phyloP scores from a whole-genome alignment of 169 alveolate species.

The Eimeria necatrix region DNA sequence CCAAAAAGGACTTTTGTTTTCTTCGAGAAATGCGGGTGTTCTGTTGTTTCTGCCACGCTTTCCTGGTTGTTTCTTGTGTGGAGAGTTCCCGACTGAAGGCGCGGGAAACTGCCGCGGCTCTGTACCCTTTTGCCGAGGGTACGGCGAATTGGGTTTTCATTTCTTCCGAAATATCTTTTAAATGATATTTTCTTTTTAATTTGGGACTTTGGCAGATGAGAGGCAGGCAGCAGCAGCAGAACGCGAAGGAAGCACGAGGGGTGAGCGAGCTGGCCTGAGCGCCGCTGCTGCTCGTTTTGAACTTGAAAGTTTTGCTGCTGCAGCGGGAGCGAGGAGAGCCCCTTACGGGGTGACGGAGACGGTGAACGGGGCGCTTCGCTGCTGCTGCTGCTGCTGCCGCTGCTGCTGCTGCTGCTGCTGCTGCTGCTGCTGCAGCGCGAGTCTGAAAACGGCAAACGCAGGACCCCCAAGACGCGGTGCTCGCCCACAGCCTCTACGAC shows the following conservation, averaged over 20 bases:
- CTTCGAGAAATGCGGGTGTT: background rate
- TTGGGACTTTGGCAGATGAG: background rate
- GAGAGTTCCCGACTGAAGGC: conserved; percentile 10
- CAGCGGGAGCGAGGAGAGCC: conserved; percentile 57
- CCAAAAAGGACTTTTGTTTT: background rate
- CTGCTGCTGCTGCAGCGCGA: too few relatives aligned
- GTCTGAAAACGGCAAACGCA: background rate
- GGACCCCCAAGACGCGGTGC: conserved; percentile 41
- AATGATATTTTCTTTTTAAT: background rate
- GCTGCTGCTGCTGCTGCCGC: background rate
- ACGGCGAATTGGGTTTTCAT: background rate
- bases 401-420: background rate
- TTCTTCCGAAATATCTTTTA: background rate
- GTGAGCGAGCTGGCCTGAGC: background rate
- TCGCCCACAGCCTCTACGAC: conserved; percentile 40
- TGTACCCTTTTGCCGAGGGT: conserved; percentile 57
- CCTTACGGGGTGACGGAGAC: conserved; percentile 26
- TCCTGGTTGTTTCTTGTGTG: background rate
- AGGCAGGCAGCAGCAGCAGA: conserved; percentile 41
- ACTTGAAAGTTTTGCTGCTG: background rate
- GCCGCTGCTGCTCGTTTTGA: background rate
- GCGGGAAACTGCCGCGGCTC: background rate
- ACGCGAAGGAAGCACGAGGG: conserved; percentile 27
- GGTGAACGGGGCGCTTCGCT: background rate
- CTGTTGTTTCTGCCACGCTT: background rate